Conservation (phyloP, 2,329 filamentous ascomycete species). For the Verticillium dahliae region DNA sequence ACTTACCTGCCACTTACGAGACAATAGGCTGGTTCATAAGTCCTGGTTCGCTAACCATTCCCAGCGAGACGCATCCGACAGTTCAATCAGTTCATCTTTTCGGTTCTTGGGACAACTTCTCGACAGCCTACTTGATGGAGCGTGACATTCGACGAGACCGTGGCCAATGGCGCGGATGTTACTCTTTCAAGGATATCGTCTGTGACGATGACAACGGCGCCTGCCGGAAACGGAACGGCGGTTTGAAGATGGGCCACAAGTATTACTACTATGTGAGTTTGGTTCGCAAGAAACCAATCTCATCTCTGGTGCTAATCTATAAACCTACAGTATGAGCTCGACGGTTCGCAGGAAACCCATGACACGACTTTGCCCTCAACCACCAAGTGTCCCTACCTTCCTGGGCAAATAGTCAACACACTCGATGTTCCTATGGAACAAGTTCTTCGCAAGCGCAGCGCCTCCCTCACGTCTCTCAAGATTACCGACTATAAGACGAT, state of each 20-base stretch:
- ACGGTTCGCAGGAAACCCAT: constrained; percentile 70
- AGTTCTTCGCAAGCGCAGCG: constrained; percentile 52
- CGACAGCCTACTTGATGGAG: constrained; percentile 71
- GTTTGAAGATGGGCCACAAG: constrained; percentile 83
- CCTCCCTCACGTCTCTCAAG: constrained; percentile 55
- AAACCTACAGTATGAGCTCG: constrained; percentile 66
- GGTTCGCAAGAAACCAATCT: constrained; percentile 1
- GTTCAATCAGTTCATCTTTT: constrained; percentile 70
- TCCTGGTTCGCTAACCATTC: background rate
- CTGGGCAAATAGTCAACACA: constrained; percentile 81
- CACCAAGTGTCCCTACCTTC: constrained; percentile 75
- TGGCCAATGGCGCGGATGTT: constrained; percentile 80
- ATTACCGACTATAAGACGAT: constrained; percentile 63
- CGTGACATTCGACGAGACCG: constrained; percentile 68
- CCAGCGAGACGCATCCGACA: constrained; percentile 52
- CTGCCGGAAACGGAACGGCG: constrained; percentile 60
- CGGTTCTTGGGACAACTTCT: constrained; percentile 95
- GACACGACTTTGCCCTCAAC: constrained; percentile 69
- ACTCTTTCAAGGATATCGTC: constrained; percentile 78
- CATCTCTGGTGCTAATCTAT: constrained; percentile 15
- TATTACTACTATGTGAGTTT: constrained; percentile 90
- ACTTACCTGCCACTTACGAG: background rate
- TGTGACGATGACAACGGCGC: constrained; percentile 61
- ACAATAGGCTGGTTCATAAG: background rate
- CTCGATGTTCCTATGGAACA: constrained; percentile 72